phyloP scores from a whole-genome alignment of 2,329 filamentous ascomycete genomes.

The Paecilomyces sp. region DNA sequence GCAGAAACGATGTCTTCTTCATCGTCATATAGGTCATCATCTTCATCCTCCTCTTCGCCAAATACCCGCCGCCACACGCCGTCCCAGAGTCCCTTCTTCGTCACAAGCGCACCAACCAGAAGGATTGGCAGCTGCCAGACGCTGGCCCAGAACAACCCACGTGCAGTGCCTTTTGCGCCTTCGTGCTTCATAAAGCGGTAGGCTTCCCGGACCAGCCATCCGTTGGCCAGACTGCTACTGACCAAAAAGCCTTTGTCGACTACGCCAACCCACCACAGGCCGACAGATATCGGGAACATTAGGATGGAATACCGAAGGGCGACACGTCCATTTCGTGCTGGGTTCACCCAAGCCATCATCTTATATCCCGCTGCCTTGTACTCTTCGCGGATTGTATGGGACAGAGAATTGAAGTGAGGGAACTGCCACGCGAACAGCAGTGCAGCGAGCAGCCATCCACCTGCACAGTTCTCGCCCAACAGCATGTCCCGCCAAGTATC shows the following conservation, averaged over 20 bases:
- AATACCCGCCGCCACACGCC: constrained; percentile 66
- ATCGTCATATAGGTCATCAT: constrained; percentile 53
- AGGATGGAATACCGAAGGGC: constrained; percentile 77
- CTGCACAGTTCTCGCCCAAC: constrained; percentile 60
- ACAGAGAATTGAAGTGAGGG: constrained; percentile 93
- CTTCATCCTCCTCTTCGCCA: constrained; percentile 52
- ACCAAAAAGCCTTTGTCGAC: constrained; percentile 80
- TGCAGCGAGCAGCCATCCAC: constrained; percentile 81
- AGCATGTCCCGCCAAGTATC: constrained; percentile 73
- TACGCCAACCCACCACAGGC: constrained; percentile 68
- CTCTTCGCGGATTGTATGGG: constrained; percentile 81
- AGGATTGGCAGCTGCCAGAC: constrained; percentile 92
- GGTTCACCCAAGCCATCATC: constrained; percentile 82
- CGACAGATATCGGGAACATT: constrained; percentile 81
- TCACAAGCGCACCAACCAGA: constrained; percentile 80
- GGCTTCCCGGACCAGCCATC: constrained; percentile 76
- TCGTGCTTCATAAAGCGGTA: constrained; percentile 72
- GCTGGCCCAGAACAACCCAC: constrained; percentile 90
- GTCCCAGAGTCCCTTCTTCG: constrained; percentile 90
- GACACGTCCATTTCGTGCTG: constrained; percentile 75
- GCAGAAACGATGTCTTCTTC: constrained; percentile 33
- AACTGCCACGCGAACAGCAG: constrained; percentile 96
- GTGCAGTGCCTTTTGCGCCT: constrained; percentile 71
- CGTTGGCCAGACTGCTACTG: constrained; percentile 74
- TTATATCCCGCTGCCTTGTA: constrained; percentile 65